Evolutionary conservation across 192 early-diverging fungal genomes (phyloP).

Genomic region (Entrophospora sp.): DNA sequence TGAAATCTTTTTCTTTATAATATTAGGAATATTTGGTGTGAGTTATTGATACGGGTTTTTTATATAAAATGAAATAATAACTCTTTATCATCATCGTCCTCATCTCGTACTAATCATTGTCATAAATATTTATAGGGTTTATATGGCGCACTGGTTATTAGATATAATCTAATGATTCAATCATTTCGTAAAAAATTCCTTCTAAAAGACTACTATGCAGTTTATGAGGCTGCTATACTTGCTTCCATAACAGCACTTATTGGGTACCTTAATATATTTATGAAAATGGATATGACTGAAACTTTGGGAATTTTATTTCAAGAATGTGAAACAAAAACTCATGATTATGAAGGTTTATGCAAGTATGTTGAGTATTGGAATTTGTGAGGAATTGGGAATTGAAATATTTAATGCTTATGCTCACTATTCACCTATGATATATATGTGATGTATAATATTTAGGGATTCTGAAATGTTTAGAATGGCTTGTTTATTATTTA

Average conservation of each 20-base stretch:
- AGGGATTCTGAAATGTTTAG: slow-evolving; percentile 18
- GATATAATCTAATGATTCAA: slow-evolving; percentile 60
- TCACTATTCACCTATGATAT: slow-evolving; percentile 11
- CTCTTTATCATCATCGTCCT: neutral
- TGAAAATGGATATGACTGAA: slow-evolving; percentile 84
- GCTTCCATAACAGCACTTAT: slow-evolving; percentile 58
- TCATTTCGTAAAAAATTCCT: slow-evolving; percentile 63
- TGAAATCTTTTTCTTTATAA: slow-evolving; percentile 72
- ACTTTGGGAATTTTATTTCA: slow-evolving; percentile 63
- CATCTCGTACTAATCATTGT: neutral
- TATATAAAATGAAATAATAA: neutral
- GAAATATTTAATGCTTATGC: too few relatives aligned
- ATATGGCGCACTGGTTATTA: slow-evolving; percentile 71
- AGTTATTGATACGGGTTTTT: slow-evolving; percentile 12
- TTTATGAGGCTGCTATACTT: slow-evolving; percentile 56
- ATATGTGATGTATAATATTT: neutral
- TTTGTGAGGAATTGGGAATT: too few relatives aligned
- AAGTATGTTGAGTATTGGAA: too few relatives aligned
- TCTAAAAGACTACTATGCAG: slow-evolving; percentile 51
- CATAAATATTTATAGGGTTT: slow-evolving; percentile 43
- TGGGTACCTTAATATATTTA: slow-evolving; percentile 62
- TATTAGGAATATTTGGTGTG: slow-evolving; percentile 77
- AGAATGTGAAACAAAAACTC: slow-evolving; percentile 54
- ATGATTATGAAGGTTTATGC: slow-evolving; percentile 57
- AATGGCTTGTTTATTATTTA: slow-evolving; percentile 40